A percentile compares a stretch with the other conserved stretches of the same genome.
phyloP scores from a whole-genome alignment of 2,329 filamentous ascomycete genomes.

The Trichoderma atroviride region DNA sequence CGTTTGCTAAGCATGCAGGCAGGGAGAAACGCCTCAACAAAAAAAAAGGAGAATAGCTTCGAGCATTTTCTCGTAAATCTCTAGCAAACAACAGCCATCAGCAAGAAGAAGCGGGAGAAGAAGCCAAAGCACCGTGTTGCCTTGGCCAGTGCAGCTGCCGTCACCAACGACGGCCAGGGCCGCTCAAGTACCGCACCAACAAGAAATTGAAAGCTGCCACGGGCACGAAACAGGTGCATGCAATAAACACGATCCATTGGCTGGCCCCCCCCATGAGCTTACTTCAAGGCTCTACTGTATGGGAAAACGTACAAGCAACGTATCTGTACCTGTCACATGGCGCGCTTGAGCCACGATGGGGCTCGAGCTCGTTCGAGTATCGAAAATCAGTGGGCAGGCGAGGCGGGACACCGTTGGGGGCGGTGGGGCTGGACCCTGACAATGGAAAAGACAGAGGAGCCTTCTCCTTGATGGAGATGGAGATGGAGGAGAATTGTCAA shows the following conservation, averaged over 20 bases:
- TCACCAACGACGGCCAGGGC: neutral
- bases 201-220: neutral
- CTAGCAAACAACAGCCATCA: neutral
- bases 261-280: neutral
- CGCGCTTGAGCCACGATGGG: slow-evolving; percentile 15
- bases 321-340: slow-evolving; percentile 22
- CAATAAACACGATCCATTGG: neutral
- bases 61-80: neutral
- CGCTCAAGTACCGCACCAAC: neutral
- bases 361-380: slow-evolving; percentile 26
- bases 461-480: neutral
- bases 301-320: neutral
- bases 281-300: neutral
- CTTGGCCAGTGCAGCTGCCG: neutral
- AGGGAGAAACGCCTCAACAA: neutral
- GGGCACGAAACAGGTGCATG: neutral
- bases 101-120: neutral
- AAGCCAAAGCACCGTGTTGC: neutral
- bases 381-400: slow-evolving; percentile 20
- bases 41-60: neutral
- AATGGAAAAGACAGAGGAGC: neutral
- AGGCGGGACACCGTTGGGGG: slow-evolving; percentile 9
- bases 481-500: neutral
- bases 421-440: slow-evolving; percentile 8
- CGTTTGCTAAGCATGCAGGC: neutral